phyloP scores from a whole-genome alignment of 73 alveolate species.

The Paramecium biaurelia region DNA sequence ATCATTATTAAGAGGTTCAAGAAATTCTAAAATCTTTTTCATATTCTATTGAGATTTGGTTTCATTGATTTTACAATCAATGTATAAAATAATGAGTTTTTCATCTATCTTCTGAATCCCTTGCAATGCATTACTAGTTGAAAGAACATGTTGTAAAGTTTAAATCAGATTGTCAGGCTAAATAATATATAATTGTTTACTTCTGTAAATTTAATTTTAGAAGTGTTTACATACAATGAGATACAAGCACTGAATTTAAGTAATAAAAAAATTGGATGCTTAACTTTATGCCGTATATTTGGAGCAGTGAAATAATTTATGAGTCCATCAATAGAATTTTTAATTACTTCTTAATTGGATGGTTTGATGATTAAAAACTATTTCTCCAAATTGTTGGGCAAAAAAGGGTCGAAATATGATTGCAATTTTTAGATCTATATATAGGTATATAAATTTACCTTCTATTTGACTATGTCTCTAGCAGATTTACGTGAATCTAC shows the following conservation, averaged over 20 bases:
- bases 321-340: conserved; percentile 62
- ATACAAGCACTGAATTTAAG: conserved; percentile 65
- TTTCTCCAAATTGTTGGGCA: conserved; percentile 44
- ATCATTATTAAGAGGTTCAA: conserved; percentile 56
- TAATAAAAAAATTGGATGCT: conserved; percentile 70
- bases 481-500: conserved; percentile 73
- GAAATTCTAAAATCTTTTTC: conserved; percentile 57
- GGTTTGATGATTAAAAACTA: conserved; percentile 12
- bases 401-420: conserved; percentile 63
- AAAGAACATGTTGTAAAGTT: conserved; percentile 15
- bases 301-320: conserved; percentile 73
- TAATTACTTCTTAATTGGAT: conserved; percentile 57
- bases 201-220: conserved; percentile 12
- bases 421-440: conserved; percentile 46
- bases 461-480: conserved; percentile 63
- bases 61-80: background rate
- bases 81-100: background rate
- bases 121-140: conserved; percentile 1
- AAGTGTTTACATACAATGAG: conserved; percentile 52
- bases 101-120: conserved; percentile 43
- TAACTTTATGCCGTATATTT: conserved; percentile 68
- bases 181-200: background rate
- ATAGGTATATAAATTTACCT: background rate
- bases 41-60: background rate
- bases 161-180: background rate